These are phyloP conservation scores for peach (Prunus persica) DNA, from an alignment of 306 rosid species.

Conservation along the genomic window DNA sequence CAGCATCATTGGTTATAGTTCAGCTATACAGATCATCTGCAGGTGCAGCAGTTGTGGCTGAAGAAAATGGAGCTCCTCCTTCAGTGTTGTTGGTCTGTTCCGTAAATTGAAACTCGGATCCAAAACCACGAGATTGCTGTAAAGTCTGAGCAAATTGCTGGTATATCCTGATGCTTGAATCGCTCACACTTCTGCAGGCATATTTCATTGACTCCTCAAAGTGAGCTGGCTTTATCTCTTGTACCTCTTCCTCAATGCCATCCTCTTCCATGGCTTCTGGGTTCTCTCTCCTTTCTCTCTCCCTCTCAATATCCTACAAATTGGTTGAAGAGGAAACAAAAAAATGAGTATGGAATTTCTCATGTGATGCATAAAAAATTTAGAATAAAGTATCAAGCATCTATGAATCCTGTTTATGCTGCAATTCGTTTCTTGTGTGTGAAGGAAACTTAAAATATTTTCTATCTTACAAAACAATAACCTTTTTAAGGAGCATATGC, in stretches of 20 bases:
- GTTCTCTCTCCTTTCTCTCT: conserved; percentile 44
- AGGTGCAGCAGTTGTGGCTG: conserved; percentile 38
- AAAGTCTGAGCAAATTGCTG: conserved; percentile 69
- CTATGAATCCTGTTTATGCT: not conserved
- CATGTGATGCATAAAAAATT: not conserved
- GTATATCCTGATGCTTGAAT: conserved; percentile 64
- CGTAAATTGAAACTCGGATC: conserved; percentile 52
- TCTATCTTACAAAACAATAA: not conserved
- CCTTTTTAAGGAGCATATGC: not conserved
- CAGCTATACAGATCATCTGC: conserved; percentile 45
- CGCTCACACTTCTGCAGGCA: conserved; percentile 70
- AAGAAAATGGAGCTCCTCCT: conserved; percentile 47
- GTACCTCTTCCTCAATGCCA: conserved; percentile 33
- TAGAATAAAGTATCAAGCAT: not conserved
- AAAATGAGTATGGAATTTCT: not conserved
- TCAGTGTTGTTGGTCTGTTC: conserved; percentile 28
- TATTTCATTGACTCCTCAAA: conserved; percentile 68
- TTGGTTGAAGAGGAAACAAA: conserved; percentile 2
- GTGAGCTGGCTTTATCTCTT: conserved; percentile 58
- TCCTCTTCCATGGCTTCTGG: conserved; percentile 72
- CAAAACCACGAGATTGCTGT: conserved; percentile 65
- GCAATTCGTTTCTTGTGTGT: not conserved
- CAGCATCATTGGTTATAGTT: not conserved
- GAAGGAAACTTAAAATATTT: not conserved
- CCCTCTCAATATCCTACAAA: conserved; percentile 49